These are phyloP conservation scores for Tylopilus sp. DNA, from an alignment of 768 basidiomycete genomes.

Conservation along the genomic window DNA sequence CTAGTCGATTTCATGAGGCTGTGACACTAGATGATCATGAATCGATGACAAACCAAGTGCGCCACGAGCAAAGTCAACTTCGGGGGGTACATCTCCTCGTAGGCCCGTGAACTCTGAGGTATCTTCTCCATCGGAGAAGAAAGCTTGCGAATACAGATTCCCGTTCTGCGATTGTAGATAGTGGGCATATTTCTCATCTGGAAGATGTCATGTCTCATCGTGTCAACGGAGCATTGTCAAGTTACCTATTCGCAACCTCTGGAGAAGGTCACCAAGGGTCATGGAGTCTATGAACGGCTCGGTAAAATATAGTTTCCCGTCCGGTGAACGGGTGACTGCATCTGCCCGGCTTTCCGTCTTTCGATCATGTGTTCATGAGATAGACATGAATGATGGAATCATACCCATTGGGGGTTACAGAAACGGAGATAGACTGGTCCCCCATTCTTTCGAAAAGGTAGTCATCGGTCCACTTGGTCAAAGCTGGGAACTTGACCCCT, in stretches of 20 bases:
- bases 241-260: slow-evolving; percentile 36
- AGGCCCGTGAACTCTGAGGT: slow-evolving; percentile 61
- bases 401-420: slow-evolving; percentile 83
- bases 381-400: slow-evolving; percentile 11
- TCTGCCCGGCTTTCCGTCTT: slow-evolving; percentile 61
- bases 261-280: slow-evolving; percentile 57
- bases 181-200: slow-evolving; percentile 36
- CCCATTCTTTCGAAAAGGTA: slow-evolving; percentile 60
- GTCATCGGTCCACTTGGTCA: slow-evolving; percentile 59
- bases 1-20: slow-evolving; percentile 30
- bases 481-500: slow-evolving; percentile 50
- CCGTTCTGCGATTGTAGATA: slow-evolving; percentile 94
- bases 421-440: slow-evolving; percentile 57
- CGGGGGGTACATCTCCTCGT: slow-evolving; percentile 60
- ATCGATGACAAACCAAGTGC: slow-evolving; percentile 59
- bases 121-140: slow-evolving; percentile 36
- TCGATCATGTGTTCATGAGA: slow-evolving; percentile 11
- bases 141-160: slow-evolving; percentile 60
- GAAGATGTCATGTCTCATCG: not conserved
- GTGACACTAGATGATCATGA: not conserved
- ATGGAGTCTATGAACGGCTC: slow-evolving; percentile 72
- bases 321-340: slow-evolving; percentile 53
- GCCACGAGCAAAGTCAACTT: slow-evolving; percentile 72
- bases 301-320: slow-evolving; percentile 62
- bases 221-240: not conserved